Conservation (phyloP, 345 rosid species). For the Aethionema arabicum region DNA sequence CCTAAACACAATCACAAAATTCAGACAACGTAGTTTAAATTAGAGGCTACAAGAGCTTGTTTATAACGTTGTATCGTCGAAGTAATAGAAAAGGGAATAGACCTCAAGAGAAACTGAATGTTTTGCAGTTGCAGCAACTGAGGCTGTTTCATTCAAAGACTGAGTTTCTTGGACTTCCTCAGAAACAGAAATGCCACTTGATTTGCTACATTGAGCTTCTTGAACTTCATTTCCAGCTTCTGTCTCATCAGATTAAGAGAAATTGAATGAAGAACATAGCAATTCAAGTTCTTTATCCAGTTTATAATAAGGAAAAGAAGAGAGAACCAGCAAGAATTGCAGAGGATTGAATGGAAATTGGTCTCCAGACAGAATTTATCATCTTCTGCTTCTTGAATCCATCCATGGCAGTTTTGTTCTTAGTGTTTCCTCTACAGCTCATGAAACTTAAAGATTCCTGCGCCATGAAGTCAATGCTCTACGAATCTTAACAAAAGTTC, state of each 20-base stretch:
- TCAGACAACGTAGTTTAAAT: constrained; percentile 1
- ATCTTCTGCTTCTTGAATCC: constrained; percentile 42
- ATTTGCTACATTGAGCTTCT: constrained; percentile 36
- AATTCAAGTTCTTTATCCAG: too few species aligned
- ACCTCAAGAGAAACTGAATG: constrained; percentile 69
- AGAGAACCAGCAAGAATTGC: constrained; percentile 46
- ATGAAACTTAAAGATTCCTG: constrained; percentile 41
- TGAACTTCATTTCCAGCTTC: constrained; percentile 44
- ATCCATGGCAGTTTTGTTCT: constrained; percentile 26
- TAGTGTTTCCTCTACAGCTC: constrained; percentile 36
- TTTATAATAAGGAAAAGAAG: too few species aligned
- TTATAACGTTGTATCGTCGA: too few species aligned
- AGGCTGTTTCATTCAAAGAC: constrained; percentile 6
- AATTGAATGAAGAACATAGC: too few species aligned
- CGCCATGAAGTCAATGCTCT: constrained; percentile 1
- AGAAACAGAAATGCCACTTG: constrained; percentile 36
- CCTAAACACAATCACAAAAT: constrained; percentile 43
- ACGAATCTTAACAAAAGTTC: background rate
- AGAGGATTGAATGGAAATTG: constrained; percentile 49
- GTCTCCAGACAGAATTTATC: constrained; percentile 51
- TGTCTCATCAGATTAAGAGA: constrained; percentile 20
- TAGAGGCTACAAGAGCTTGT: constrained; percentile 3
- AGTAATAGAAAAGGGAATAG: background rate
- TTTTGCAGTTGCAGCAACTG: constrained; percentile 39
- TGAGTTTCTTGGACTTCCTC: constrained; percentile 28